Evolutionary conservation across 2,329 filamentous ascomycete genomes (phyloP).

Genomic region (Rhinocladiella mackenziei): DNA sequence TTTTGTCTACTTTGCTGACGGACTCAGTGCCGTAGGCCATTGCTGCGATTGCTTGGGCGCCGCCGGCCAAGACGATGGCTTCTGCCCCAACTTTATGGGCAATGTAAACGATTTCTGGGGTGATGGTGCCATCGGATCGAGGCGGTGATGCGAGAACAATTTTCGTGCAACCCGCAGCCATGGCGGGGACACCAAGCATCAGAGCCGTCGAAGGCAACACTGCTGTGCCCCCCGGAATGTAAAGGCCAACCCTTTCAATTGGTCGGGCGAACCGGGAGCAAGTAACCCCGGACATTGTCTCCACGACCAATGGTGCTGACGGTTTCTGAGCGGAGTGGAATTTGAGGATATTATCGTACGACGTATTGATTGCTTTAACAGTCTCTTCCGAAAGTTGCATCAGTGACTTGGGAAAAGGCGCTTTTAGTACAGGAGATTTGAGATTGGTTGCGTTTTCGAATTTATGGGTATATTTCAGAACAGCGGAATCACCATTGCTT

Average conservation of each 20-base stretch:
- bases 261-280: slow-evolving; percentile 90
- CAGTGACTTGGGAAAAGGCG: slow-evolving; percentile 77
- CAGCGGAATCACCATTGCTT: slow-evolving; percentile 75
- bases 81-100: slow-evolving; percentile 96
- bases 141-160: slow-evolving; percentile 93
- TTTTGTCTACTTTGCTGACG: slow-evolving; percentile 96
- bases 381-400: slow-evolving; percentile 85
- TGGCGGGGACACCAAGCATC: slow-evolving; percentile 95
- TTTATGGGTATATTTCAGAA: slow-evolving; percentile 92
- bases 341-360: slow-evolving; percentile 87
- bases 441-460: slow-evolving; percentile 94
- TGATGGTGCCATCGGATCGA: slow-evolving; percentile 80
- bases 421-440: slow-evolving; percentile 80
- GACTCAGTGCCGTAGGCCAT: slow-evolving; percentile 97
- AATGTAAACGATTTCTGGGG: slow-evolving; percentile 94
- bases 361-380: slow-evolving; percentile 85
- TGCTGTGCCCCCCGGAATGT: slow-evolving; percentile 92
- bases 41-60: slow-evolving; percentile 90
- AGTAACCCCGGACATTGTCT: slow-evolving; percentile 96
- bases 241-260: slow-evolving; percentile 93
- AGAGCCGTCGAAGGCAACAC: slow-evolving; percentile 96
- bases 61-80: slow-evolving; percentile 91
- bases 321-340: slow-evolving; percentile 93
- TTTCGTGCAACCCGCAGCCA: slow-evolving; percentile 93
- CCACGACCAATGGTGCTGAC: slow-evolving; percentile 73